Conservation (phyloP, 2,329 filamentous ascomycete species). For the Grosmannia penicillata region DNA sequence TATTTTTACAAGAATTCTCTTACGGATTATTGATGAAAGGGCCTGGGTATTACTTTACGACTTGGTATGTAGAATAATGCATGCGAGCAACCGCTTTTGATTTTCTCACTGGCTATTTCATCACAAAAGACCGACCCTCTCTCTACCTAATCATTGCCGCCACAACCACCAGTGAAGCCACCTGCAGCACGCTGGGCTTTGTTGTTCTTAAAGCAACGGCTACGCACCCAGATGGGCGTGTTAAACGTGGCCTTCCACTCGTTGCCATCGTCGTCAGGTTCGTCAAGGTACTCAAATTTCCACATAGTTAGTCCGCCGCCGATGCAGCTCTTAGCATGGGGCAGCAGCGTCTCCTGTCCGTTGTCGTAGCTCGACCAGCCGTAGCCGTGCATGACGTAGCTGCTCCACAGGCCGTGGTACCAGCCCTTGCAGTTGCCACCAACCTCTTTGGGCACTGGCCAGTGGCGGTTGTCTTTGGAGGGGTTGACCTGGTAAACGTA, state of each 20-base stretch:
- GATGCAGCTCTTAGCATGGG: not conserved
- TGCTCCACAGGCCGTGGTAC: conserved; percentile 1
- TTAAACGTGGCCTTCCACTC: conserved; percentile 1
- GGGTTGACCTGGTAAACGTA: conserved; percentile 5
- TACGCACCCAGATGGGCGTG: conserved; percentile 3
- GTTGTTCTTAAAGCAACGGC: conserved; percentile 4
- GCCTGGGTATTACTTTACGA: no score
- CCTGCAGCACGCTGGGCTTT: conserved; percentile 1
- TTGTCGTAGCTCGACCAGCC: conserved; percentile 6
- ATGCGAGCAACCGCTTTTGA: no score
- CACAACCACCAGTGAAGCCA: not conserved
- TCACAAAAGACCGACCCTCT: no score
- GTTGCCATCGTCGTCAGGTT: conserved; percentile 1
- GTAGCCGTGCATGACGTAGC: conserved; percentile 3
- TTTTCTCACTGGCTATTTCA: no score
- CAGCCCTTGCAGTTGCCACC: conserved; percentile 4
- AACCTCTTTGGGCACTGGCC: not conserved
- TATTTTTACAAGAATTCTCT: no score
- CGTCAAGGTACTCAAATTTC: conserved; percentile 1
- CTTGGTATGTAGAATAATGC: no score
- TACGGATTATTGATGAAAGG: no score
- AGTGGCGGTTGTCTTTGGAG: not conserved
- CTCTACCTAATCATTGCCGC: not conserved
- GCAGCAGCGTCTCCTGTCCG: conserved; percentile 2
- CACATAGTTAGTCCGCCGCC: conserved; percentile 2